phyloP scores from a whole-genome alignment of 352 stramenopile genomes.

The Phytopythium aichiense region DNA sequence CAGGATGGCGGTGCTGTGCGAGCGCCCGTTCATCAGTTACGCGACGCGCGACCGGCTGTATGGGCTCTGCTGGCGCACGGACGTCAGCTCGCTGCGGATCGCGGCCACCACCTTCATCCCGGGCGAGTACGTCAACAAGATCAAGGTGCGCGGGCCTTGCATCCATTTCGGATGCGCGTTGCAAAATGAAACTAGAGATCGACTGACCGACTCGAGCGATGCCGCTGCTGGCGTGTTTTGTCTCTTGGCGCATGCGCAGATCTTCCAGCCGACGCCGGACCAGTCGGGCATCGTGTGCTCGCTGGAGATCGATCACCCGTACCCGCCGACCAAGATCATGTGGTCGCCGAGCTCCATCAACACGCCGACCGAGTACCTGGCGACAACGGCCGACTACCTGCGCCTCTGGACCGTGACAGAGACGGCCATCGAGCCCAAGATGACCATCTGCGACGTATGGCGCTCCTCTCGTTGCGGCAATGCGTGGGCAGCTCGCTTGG shows the following conservation, averaged over 20 bases:
- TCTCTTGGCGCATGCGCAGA: conserved; percentile 22
- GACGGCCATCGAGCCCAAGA: conserved; percentile 68
- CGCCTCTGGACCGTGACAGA: conserved; percentile 75
- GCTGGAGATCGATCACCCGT: conserved; percentile 80
- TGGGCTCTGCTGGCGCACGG: conserved; percentile 71
- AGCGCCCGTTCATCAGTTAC: conserved; percentile 72
- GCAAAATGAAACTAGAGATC: background rate
- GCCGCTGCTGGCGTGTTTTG: background rate
- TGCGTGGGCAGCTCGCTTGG: background rate
- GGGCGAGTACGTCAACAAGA: conserved; percentile 85
- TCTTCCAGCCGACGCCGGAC: conserved; percentile 53
- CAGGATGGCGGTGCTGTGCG: conserved; percentile 23
- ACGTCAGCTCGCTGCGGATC: conserved; percentile 55
- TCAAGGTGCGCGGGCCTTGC: conserved; percentile 52
- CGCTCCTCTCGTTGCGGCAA: background rate
- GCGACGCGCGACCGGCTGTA: conserved; percentile 59
- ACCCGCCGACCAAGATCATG: conserved; percentile 86
- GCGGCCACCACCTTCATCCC: conserved; percentile 76
- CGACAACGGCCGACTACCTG: conserved; percentile 82
- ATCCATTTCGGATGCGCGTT: too few relatives aligned
- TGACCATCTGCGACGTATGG: conserved; percentile 66
- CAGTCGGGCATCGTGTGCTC: conserved; percentile 53
- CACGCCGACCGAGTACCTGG: conserved; percentile 61
- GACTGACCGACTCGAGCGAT: background rate
- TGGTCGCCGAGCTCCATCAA: conserved; percentile 63